Conservation (phyloP, 2,329 filamentous ascomycete species). For the Apiospora rasikravindrae region DNA sequence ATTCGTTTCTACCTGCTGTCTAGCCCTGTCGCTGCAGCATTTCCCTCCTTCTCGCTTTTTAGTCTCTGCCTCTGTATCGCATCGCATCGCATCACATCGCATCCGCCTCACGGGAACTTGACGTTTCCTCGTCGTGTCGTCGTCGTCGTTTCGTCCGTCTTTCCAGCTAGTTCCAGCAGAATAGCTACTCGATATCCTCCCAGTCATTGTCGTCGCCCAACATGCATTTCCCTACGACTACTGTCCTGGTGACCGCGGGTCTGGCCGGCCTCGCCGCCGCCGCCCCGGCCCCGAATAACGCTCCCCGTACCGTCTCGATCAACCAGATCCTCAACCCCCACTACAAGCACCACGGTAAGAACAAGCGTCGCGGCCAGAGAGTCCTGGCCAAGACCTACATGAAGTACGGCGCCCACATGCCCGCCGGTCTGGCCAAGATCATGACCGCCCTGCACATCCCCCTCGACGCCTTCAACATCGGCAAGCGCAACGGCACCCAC, state of each 20-base stretch:
- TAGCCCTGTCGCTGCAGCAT: neutral
- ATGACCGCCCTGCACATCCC: conserved; percentile 19
- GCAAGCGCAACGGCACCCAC: conserved; percentile 20
- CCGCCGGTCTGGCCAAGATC: conserved; percentile 25
- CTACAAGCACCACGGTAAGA: conserved; percentile 22
- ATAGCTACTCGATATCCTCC: neutral
- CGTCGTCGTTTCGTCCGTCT: conserved; percentile 8
- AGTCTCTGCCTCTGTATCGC: neutral
- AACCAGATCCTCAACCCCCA: conserved; percentile 27
- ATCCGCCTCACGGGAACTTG: conserved; percentile 8
- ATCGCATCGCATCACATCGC: conserved; percentile 6
- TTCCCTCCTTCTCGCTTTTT: neutral
- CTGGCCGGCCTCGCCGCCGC: conserved; percentile 13
- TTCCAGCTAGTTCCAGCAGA: neutral
- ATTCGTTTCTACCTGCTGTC: conserved; percentile 10
- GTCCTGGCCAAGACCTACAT: conserved; percentile 30
- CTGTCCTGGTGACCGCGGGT: conserved; percentile 6
- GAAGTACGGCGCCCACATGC: conserved; percentile 27
- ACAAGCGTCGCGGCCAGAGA: conserved; percentile 21
- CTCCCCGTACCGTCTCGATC: conserved; percentile 5
- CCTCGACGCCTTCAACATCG: conserved; percentile 13
- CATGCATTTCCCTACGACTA: conserved; percentile 10
- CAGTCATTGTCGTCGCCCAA: neutral
- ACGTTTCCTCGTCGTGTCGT: neutral
- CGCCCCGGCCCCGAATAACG: neutral